phyloP scores from a whole-genome alignment of 1,284 basidiomycete species.

The Fistulinella cinereoalba region DNA sequence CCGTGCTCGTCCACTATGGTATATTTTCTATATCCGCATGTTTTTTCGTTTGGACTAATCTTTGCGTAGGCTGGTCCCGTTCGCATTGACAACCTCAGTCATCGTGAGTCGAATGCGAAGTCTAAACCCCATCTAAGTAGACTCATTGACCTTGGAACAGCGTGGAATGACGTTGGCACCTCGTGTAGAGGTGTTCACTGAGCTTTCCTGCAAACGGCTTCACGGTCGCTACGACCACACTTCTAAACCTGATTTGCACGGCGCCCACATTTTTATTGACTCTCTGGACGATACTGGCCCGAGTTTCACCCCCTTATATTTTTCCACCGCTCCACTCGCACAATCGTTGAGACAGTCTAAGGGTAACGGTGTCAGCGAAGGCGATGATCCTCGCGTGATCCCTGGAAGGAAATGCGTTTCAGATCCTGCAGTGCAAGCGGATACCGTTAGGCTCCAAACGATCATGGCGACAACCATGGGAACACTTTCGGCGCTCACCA shows the following conservation, averaged over 20 bases:
- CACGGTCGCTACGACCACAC: conserved; percentile 46
- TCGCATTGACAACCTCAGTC: conserved; percentile 62
- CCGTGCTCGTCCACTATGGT: conserved; percentile 64
- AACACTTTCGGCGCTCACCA: conserved; percentile 77
- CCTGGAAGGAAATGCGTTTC: conserved; percentile 53
- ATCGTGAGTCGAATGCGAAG: conserved; percentile 45
- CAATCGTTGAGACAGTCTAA: conserved; percentile 13
- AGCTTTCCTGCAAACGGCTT: conserved; percentile 63
- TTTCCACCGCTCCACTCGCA: conserved; percentile 6
- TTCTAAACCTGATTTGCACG: conserved; percentile 18
- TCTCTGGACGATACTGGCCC: conserved; percentile 37
- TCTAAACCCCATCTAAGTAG: neutral
- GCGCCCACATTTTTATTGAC: conserved; percentile 26
- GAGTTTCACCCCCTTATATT: conserved; percentile 16
- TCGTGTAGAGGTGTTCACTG: conserved; percentile 74
- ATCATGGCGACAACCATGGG: conserved; percentile 77
- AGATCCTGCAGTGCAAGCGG: conserved; percentile 64
- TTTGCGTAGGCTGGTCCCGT: conserved; percentile 64
- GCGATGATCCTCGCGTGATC: conserved; percentile 48
- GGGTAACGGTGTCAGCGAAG: conserved; percentile 27
- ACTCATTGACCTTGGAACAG: conserved; percentile 34
- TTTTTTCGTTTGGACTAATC: conserved; percentile 4
- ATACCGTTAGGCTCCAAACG: conserved; percentile 66
- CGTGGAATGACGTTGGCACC: conserved; percentile 78
- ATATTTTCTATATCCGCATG: conserved; percentile 6